Evolutionary conservation across 139 green algal species (phyloP).

Genomic region (Prasinococcaceae sp.): DNA sequence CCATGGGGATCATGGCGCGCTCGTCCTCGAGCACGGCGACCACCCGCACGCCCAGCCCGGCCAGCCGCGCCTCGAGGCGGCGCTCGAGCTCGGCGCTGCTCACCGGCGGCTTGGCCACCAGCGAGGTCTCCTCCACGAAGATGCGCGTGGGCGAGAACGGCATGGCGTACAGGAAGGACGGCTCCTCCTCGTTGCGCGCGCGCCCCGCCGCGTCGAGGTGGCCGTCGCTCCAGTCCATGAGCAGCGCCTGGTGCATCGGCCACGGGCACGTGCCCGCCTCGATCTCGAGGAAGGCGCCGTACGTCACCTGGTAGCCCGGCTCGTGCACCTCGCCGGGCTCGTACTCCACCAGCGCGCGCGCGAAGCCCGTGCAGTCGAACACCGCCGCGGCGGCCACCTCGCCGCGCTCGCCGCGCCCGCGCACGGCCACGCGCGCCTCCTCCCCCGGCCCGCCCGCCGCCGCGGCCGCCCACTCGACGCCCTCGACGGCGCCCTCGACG

Average conservation of each 20-base stretch:
- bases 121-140: constrained; percentile 66
- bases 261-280: constrained; percentile 81
- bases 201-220: constrained; percentile 59
- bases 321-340: constrained; percentile 81
- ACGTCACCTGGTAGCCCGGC: constrained; percentile 85
- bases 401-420: constrained; percentile 37
- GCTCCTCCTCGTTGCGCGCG: constrained; percentile 35
- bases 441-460: constrained; percentile 42
- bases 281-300: constrained; percentile 74
- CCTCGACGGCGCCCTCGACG: constrained; percentile 28
- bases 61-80: constrained; percentile 59
- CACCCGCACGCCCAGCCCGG: constrained; percentile 53
- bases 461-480: too few species aligned
- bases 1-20: constrained; percentile 98
- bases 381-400: constrained; percentile 44
- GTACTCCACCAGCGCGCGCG: constrained; percentile 70
- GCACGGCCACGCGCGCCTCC: constrained; percentile 28
- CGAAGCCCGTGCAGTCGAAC: constrained; percentile 83
- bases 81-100: constrained; percentile 80
- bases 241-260: constrained; percentile 83
- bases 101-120: constrained; percentile 79
- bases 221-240: constrained; percentile 98
- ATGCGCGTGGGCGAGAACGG: constrained; percentile 75
- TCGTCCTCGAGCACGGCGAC: constrained; percentile 80
- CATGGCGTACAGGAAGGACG: constrained; percentile 98